These are phyloP conservation scores for Lantana camara DNA, from an alignment of 257 asterid genomes.

Conservation along the genomic window DNA sequence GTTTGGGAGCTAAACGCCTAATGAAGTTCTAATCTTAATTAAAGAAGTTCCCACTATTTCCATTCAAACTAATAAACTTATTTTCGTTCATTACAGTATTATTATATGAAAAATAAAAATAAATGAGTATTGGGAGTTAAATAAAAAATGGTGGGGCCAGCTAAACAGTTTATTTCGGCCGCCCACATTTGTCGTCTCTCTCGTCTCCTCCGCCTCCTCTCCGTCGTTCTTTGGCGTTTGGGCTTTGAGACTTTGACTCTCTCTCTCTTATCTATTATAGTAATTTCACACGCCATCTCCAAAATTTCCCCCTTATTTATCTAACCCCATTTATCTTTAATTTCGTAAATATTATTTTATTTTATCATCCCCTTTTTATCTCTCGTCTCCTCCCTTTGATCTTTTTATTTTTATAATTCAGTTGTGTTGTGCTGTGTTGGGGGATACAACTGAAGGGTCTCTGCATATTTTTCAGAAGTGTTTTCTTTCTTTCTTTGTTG, in stretches of 20 bases:
- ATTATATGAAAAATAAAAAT: background rate
- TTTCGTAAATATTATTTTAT: constrained; percentile 12
- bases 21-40: too few relatives aligned
- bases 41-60: too few relatives aligned
- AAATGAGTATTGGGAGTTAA: constrained; percentile 19
- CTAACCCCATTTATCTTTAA: constrained; percentile 22
- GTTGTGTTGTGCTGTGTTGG: constrained; percentile 25
- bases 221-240: constrained; percentile 26
- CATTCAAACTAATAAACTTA: too few relatives aligned
- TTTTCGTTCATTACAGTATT: too few relatives aligned
- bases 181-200: constrained; percentile 60
- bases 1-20: too few relatives aligned
- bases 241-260: constrained; percentile 23
- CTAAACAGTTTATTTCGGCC: constrained; percentile 42
- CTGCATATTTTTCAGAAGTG: constrained; percentile 24
- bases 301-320: constrained; percentile 26
- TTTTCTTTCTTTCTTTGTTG: constrained; percentile 37
- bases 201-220: constrained; percentile 38
- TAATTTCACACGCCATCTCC: constrained; percentile 45
- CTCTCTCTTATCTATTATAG: constrained; percentile 28
- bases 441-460: constrained; percentile 28
- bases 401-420: too few relatives aligned
- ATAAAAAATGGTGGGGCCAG: constrained; percentile 26
- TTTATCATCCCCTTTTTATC: constrained; percentile 18
- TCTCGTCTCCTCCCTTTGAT: constrained; percentile 29